Evolutionary conservation across 2,329 filamentous ascomycete genomes (phyloP), one percentile per base, ranked within the genome.

Genomic region (Colletotrichum sp.): DNA sequence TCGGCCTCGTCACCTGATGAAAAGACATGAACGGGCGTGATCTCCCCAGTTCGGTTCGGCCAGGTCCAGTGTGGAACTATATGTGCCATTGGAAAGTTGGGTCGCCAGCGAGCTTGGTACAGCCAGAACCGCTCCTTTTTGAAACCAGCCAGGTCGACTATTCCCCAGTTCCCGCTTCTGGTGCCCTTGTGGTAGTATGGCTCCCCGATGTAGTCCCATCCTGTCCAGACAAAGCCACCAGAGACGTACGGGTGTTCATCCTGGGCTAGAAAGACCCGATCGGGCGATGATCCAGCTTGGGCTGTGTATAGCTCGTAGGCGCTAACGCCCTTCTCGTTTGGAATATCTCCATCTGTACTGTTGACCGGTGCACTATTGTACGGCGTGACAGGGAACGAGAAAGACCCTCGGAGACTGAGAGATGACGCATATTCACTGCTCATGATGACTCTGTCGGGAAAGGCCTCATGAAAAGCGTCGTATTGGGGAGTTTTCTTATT

Each of bases 121-220:
- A 26, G 52, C 52, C 52, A 57, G 79, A 87, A 91, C 2, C 89
- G 84, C 75, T 91, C 89, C 80, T 91, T 91, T 72, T 84, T 85
- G 80, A 91, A 91, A 2, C 90, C 90, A 1, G 90, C 89, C 13
- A 91, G 82, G 74, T 91, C 90, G 48, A 91, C 85, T 74, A 91
- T 90, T 9, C 90, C 90, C 69, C 87, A 91, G 79, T 91, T 91
- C 2, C 87, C 88, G 79, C 87, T 90, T 13, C 88, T 86, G 5
- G 87, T 82, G 3, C 79, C 71, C 74, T 87, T 81, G 78, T 88
- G 90, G 1, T 88, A 87, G 7, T 86, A 88, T 1, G 88, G 87
- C 78, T 90, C 88, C 18, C 88, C 88, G 12, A 89, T 78, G 75
- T 89, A 89, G 69, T 89, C 88, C 75, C 81, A 89, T 1, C 88